Conservation (phyloP, 495 filamentous ascomycete species). For the Xylaria castorea region DNA sequence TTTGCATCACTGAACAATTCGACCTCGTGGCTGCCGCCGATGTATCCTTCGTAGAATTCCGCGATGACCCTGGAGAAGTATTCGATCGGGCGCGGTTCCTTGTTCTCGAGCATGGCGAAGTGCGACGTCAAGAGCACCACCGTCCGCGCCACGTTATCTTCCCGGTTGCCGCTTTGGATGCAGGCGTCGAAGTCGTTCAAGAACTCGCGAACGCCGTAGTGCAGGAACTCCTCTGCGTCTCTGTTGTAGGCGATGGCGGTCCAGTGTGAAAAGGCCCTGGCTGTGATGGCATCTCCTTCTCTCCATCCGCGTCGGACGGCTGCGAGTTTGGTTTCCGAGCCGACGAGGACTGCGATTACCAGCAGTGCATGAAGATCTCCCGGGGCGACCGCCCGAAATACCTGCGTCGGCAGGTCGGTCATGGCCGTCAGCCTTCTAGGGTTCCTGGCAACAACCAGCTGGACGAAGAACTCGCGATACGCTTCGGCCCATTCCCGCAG, state of each 20-base stretch:
- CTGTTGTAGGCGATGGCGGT: constrained; percentile 5
- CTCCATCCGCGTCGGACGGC: neutral
- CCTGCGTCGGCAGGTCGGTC: neutral
- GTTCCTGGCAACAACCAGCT: neutral
- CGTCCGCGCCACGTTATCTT: constrained; percentile 39
- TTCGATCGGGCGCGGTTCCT: constrained; percentile 38
- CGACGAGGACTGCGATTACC: neutral
- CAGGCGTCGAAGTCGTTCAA: constrained; percentile 42
- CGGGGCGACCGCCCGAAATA: neutral
- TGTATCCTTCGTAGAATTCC: constrained; percentile 45
- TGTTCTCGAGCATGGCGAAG: constrained; percentile 45
- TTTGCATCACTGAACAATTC: constrained; percentile 35
- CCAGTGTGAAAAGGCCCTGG: neutral
- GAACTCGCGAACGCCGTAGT: constrained; percentile 40
- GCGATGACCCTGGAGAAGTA: constrained; percentile 40
- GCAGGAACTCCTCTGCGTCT: constrained; percentile 36
- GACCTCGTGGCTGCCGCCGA: constrained; percentile 40
- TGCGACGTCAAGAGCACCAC: constrained; percentile 37
- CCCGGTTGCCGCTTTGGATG: constrained; percentile 35
- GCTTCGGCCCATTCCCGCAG: constrained; percentile 29
- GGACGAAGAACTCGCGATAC: constrained; percentile 30
- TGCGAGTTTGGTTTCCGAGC: neutral
- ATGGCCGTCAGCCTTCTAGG: neutral
- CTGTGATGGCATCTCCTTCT: constrained; percentile 2
- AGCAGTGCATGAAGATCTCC: constrained; percentile 5